Evolutionary conservation across 2,329 filamentous ascomycete genomes (phyloP), one percentile per base, ranked within the genome.

Genomic region (Aspergillus sp.): DNA sequence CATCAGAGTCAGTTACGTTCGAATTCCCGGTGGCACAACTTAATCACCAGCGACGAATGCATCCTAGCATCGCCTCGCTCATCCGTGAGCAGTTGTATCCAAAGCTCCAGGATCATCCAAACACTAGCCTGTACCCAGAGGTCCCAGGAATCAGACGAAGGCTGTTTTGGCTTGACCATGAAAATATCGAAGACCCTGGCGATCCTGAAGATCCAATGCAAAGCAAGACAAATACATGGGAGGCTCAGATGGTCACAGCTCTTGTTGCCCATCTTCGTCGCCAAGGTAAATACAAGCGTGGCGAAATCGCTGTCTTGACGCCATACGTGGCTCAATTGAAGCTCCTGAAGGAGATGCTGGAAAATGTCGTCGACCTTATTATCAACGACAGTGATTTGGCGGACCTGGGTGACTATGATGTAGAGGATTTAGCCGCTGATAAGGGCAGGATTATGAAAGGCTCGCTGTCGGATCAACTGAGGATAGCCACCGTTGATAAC

Each of bases 151-250:
- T 62, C 6, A 17, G 27, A 12, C 37, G 21, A 3, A 45, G 51
- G 12, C 52, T 70, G 2, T 70, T 65, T 6, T 69, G 63, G 67
- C 45, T 68, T 2, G 64, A 68, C 11, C 62, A 66, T 58, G 41
- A 3, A 6, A 33, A 43, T 11, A 5, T 31, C 4, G 63, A 66
- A 53, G 62, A 65, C 25, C 45, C 44, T 2, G 49, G 31, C 27
- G 60, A 63, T 27, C 37, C 56, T 1, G 56, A 48, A 3, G 56
- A 44, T 9, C 45, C 46, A 12, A 55, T 60, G 15, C 57, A 62
- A 12, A 62, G 59, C 19, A 57, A 66, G 37, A 59, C 52, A 3
- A 66, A 66, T 21, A 33, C 49, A 3, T 66, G 56, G 59, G 65
- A 69, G 45, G 62, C 59, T 7, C 53, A 64, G 1, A 66, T 69